Percentiles rank a stretch among this genome's conserved stretches.
Evolutionary conservation across 176 grass and related monocot species (phyloP).

Genomic region (Lolium rigidum): DNA sequence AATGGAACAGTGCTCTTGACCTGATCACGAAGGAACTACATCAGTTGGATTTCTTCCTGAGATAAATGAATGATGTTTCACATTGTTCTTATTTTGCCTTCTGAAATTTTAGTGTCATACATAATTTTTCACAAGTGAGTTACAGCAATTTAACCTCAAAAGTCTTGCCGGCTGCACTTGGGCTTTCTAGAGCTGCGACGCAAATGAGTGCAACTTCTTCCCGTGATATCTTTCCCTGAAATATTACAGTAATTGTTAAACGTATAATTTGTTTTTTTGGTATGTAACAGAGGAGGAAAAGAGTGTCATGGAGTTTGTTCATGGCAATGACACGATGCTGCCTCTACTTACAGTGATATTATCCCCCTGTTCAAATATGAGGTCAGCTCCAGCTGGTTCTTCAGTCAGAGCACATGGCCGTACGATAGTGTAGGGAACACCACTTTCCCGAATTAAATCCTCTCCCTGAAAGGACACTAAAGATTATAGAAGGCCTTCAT

Average conservation of each 20-base stretch:
- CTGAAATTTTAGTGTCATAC: slow-evolving; percentile 5
- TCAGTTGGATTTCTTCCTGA: slow-evolving; percentile 29
- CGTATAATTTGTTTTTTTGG: not conserved
- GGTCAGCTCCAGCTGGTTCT: slow-evolving; percentile 94
- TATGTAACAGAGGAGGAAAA: not conserved
- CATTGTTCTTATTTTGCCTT: not conserved
- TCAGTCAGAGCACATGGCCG: slow-evolving; percentile 92
- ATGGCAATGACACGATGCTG: not conserved
- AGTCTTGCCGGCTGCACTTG: slow-evolving; percentile 80
- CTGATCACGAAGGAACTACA: slow-evolving; percentile 39
- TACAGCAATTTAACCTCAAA: slow-evolving; percentile 70
- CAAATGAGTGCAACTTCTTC: slow-evolving; percentile 90
- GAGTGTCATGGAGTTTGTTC: not conserved
- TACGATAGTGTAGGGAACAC: slow-evolving; percentile 77
- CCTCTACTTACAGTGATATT: slow-evolving; percentile 78
- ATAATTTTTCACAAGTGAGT: slow-evolving; percentile 19
- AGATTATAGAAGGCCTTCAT: slow-evolving; percentile 15
- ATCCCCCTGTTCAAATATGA: slow-evolving; percentile 98
- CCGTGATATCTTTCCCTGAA: slow-evolving; percentile 91
- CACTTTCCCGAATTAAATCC: slow-evolving; percentile 91
- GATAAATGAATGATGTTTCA: slow-evolving; percentile 13
- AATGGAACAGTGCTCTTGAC: slow-evolving; percentile 99
- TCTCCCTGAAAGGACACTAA: slow-evolving; percentile 66
- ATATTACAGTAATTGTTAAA: slow-evolving; percentile 17
- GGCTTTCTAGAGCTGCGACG: slow-evolving; percentile 78